A percentile compares a stretch with the other conserved stretches of the same genome.
These are phyloP conservation scores for grape (Vitis vinifera) DNA, from an alignment of 164 flowering plant species.

Conservation along the genomic window ASM3070453v1 NC_081812.1:922501-923000, in stretches of 20 bases:
- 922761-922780: not conserved
- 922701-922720: too few relatives aligned
- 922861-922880: too few relatives aligned
- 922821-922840: too few relatives aligned
- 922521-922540: not conserved
- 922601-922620: conserved; percentile 95
- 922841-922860: too few relatives aligned
- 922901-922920: not conserved
- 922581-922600: conserved; percentile 68
- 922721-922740: not conserved
- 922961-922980: too few relatives aligned
- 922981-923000: conserved; percentile 52
- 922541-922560: not conserved
- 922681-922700: not conserved
- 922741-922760: not conserved
- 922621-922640: conserved; percentile 86
- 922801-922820: too few relatives aligned
- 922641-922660: conserved; percentile 92
- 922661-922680: conserved; percentile 71
- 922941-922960: too few relatives aligned
- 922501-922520: not conserved
- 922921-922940: not conserved
- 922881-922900: not conserved
- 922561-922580: conserved; percentile 65
- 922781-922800: not conserved